Conservation (phyloP, 495 filamentous ascomycete genomes). For the Penicillium simplicissimum region DNA sequence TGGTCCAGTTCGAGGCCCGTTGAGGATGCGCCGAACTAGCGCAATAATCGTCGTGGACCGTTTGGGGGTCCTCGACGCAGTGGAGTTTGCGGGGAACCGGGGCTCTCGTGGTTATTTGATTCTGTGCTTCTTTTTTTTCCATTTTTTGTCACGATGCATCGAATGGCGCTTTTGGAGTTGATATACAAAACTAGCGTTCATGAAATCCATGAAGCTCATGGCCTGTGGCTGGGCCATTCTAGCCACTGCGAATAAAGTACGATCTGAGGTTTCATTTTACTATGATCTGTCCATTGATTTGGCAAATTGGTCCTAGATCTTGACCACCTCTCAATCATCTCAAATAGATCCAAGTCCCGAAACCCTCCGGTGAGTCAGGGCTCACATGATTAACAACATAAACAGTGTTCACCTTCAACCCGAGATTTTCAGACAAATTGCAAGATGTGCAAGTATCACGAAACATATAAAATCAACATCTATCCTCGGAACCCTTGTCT, state of each 20-base stretch:
- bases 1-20: conserved; percentile 98
- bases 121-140: conserved; percentile 11
- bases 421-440: neutral
- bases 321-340: neutral
- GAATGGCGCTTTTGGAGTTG: conserved; percentile 37
- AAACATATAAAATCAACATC: neutral
- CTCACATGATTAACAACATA: neutral
- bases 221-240: conserved; percentile 6
- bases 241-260: neutral
- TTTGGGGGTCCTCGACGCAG: neutral
- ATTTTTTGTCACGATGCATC: conserved; percentile 26
- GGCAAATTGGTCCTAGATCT: neutral
- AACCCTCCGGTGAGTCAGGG: neutral
- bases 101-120: conserved; percentile 6
- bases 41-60: neutral
- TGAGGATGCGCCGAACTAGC: conserved; percentile 37
- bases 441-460: neutral
- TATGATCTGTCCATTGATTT: neutral
- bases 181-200: conserved; percentile 12
- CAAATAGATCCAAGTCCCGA: neutral
- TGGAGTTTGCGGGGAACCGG: conserved; percentile 21
- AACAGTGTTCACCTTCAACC: neutral
- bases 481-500: neutral
- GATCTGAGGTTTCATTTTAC: neutral
- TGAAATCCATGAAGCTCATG: conserved; percentile 14